Percentiles rank a stretch among this genome's conserved stretches.
Conservation (phyloP, 352 stramenopile genomes). For the Halophytophthora polymorphica region DNA sequence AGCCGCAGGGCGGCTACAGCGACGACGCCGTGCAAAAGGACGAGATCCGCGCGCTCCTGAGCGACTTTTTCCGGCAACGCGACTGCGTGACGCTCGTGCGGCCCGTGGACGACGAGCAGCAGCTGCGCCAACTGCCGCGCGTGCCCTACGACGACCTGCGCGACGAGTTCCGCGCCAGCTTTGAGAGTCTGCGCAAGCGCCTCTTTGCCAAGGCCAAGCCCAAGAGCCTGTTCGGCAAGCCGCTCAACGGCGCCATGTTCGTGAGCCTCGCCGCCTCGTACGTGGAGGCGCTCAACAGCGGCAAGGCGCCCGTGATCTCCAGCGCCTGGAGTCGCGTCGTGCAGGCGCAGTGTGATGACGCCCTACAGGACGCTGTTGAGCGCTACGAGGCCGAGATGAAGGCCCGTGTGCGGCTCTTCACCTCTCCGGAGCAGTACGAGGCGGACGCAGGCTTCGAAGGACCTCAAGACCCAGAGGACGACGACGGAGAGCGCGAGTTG, state of each 20-base stretch:
- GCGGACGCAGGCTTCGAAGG: conserved; percentile 44
- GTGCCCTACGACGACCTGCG: conserved; percentile 75
- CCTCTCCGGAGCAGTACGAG: conserved; percentile 58
- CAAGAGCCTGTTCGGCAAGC: conserved; percentile 86
- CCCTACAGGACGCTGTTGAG: conserved; percentile 66
- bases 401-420: conserved; percentile 45
- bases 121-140: conserved; percentile 66
- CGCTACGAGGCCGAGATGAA: conserved; percentile 75
- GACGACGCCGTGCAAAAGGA: conserved; percentile 76
- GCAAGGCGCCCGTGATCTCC: conserved; percentile 84
- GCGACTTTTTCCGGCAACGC: conserved; percentile 81
- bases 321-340: conserved; percentile 89
- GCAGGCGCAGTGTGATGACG: conserved; percentile 81
- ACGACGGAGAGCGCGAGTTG: conserved; percentile 21
- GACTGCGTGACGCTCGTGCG: conserved; percentile 90
- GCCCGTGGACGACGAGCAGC: conserved; percentile 81
- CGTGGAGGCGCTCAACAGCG: conserved; percentile 85
- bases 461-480: conserved; percentile 6
- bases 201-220: conserved; percentile 79
- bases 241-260: conserved; percentile 86
- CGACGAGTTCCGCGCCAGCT: conserved; percentile 74
- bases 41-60: conserved; percentile 74
- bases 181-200: conserved; percentile 63
- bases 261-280: conserved; percentile 79
- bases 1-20: conserved; percentile 75